Base-by-base conservation (phyloP, 805 yeast genomes). In the Ogataea pini region DNA sequence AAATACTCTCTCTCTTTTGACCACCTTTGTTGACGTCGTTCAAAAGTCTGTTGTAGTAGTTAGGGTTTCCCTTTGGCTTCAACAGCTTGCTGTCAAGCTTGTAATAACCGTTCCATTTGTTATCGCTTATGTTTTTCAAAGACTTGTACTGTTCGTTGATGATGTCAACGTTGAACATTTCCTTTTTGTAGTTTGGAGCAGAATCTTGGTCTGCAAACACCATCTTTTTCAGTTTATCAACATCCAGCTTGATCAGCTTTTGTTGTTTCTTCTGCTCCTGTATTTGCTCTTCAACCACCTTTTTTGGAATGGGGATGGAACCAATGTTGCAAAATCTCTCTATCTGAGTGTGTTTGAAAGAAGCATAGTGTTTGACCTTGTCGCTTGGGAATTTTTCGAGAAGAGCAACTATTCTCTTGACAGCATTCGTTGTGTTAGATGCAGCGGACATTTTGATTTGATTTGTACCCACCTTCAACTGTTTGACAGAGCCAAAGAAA, bases 21-120 rank as follows among this genome's bases (percentile, higher is more conserved):
- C 92, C 91, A 40, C 72, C 72, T 16, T 59, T 59, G 50, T 76
- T 73, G 36, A 90, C 77, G 63, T 89, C 96, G 22, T 76, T 73
- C 67, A 85, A 56, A 45, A 90, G 73, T 60, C 94, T 76, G 34
- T 75, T 78, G 61, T 90, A 90, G 62, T 90, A 90, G 40, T 75
- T 66, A 2, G 96, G 89, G 66, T 89, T 87, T 1, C 96, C 96
- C 59, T 84, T 83, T n/a, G 97, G 97, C 56, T 67, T 73, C 59
- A 80, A 67, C 55, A 90, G 67, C 62, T 85, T 85, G 37, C 81
- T 85, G 47, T 83, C 83, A 29, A 82, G 76, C 51, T 77, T 72
- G 63, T 86, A 87, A 60, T 80, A 80, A 49, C 78, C 77, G 58
- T 72, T 75, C 72, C 83, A 83, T 59, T 83, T 82, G 62, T 83